A percentile compares a stretch with the other conserved stretches of the same genome.
These are phyloP conservation scores for Pseudogymnoascus sp. DNA, from an alignment of 2,329 filamentous ascomycete species.

Conservation along the genomic window DNA sequence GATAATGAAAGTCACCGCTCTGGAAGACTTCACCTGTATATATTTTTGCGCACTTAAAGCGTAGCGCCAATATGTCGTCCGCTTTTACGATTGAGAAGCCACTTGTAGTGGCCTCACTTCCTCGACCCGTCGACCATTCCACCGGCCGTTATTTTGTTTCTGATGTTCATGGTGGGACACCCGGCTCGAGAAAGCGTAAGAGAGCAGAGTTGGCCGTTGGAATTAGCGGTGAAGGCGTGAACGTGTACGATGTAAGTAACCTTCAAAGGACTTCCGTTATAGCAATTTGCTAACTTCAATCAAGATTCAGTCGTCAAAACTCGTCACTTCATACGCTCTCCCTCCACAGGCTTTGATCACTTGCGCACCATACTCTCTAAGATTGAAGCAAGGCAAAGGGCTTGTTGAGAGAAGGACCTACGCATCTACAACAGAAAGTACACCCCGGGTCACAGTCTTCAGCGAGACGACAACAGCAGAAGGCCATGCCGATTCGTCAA, in stretches of 20 bases:
- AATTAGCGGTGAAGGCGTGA: slow-evolving; percentile 56
- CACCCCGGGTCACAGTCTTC: slow-evolving; percentile 49
- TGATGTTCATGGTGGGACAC: slow-evolving; percentile 52
- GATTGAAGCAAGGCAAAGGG: slow-evolving; percentile 32
- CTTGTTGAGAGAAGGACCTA: slow-evolving; percentile 53
- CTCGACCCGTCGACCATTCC: slow-evolving; percentile 46
- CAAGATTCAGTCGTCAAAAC: slow-evolving; percentile 50
- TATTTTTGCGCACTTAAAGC: background rate
- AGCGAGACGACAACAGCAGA: slow-evolving; percentile 45
- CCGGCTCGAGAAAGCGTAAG: slow-evolving; percentile 52
- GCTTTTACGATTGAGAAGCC: slow-evolving; percentile 56
- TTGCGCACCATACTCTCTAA: slow-evolving; percentile 52
- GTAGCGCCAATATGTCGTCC: slow-evolving; percentile 23
- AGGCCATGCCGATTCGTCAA: slow-evolving; percentile 45
- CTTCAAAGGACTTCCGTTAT: background rate
- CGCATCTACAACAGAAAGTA: slow-evolving; percentile 41
- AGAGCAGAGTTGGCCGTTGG: slow-evolving; percentile 55
- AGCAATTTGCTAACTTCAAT: slow-evolving; percentile 11
- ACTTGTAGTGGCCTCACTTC: slow-evolving; percentile 53
- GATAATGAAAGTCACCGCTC: slow-evolving; percentile 4
- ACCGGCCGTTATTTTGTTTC: slow-evolving; percentile 46
- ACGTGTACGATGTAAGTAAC: slow-evolving; percentile 53
- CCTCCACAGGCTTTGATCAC: slow-evolving; percentile 57
- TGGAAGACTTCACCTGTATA: slow-evolving; percentile 6
- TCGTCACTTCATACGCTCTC: slow-evolving; percentile 59